phyloP scores from a whole-genome alignment of 306 rosid genomes.

The Inga leiocalycina region DNA sequence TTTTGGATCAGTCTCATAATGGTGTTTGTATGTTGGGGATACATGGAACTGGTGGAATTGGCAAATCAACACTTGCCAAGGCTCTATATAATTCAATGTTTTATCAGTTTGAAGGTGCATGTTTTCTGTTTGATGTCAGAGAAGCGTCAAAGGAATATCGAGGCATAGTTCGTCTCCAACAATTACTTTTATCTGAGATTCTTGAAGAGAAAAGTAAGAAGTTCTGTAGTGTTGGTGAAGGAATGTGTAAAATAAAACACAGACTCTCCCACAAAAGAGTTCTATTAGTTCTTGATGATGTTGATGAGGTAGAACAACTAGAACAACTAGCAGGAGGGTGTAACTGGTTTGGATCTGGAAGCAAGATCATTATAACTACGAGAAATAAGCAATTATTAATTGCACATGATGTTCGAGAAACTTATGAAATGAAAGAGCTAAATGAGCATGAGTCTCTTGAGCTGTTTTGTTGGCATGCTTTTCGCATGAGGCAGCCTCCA shows the following conservation, averaged over 20 bases:
- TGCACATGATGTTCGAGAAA: background rate
- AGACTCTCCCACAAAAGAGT: too few relatives aligned
- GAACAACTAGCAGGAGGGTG: background rate
- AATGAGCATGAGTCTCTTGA: slow-evolving; percentile 10
- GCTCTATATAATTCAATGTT: too few relatives aligned
- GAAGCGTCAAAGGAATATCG: too few relatives aligned
- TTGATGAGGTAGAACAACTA: too few relatives aligned
- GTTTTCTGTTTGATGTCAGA: too few relatives aligned
- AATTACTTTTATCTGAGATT: too few relatives aligned
- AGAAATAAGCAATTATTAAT: background rate
- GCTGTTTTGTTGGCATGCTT: background rate
- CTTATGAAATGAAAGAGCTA: slow-evolving; percentile 14
- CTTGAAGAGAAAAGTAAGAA: too few relatives aligned
- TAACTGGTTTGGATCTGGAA: background rate
- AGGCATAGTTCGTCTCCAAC: too few relatives aligned
- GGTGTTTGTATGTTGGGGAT: background rate
- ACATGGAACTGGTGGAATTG: background rate
- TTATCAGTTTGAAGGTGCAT: too few relatives aligned
- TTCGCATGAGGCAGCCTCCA: background rate
- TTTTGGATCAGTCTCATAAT: background rate
- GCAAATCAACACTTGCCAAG: background rate
- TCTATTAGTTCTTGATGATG: too few relatives aligned
- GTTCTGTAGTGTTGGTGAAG: too few relatives aligned
- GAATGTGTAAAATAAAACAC: too few relatives aligned
- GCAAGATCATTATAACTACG: slow-evolving; percentile 30